Evolutionary conservation across 2,329 filamentous ascomycete species (phyloP).

Genomic region (Fusarium incarnatum): DNA sequence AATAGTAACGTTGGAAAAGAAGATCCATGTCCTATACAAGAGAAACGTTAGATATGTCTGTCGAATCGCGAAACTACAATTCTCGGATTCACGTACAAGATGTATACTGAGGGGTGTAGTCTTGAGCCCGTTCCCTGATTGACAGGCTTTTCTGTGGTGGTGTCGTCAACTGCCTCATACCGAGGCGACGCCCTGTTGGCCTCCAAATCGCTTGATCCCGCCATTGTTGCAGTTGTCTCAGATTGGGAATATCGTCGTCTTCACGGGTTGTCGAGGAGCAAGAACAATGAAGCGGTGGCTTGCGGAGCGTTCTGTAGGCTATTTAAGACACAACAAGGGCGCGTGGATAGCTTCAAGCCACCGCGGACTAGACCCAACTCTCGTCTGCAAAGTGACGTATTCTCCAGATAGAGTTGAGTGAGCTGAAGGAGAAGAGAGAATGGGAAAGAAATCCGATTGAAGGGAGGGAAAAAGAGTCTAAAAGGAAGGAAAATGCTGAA

Average conservation of each 20-base stretch:
- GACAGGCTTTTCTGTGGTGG: slow-evolving; percentile 46
- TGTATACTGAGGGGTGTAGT: slow-evolving; percentile 52
- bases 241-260: background rate
- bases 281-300: slow-evolving; percentile 7
- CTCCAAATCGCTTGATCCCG: slow-evolving; percentile 26
- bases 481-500: background rate
- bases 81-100: slow-evolving; percentile 42
- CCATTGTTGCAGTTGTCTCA: slow-evolving; percentile 25
- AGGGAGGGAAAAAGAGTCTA: background rate
- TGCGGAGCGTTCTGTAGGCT: background rate
- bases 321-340: slow-evolving; percentile 11
- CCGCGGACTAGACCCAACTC: slow-evolving; percentile 21
- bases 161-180: background rate
- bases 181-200: slow-evolving; percentile 11
- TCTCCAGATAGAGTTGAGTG: background rate
- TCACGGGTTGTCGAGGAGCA: slow-evolving; percentile 3
- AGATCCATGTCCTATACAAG: slow-evolving; percentile 75
- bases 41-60: slow-evolving; percentile 18
- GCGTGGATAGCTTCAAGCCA: slow-evolving; percentile 21
- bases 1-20: slow-evolving; percentile 86
- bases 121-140: slow-evolving; percentile 21
- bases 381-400: slow-evolving; percentile 21
- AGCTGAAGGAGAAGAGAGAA: background rate
- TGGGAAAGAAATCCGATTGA: background rate
- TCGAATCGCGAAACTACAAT: background rate